Base-by-base conservation (phyloP, 257 asterid genomes). In the Datura wrightii region DNA sequence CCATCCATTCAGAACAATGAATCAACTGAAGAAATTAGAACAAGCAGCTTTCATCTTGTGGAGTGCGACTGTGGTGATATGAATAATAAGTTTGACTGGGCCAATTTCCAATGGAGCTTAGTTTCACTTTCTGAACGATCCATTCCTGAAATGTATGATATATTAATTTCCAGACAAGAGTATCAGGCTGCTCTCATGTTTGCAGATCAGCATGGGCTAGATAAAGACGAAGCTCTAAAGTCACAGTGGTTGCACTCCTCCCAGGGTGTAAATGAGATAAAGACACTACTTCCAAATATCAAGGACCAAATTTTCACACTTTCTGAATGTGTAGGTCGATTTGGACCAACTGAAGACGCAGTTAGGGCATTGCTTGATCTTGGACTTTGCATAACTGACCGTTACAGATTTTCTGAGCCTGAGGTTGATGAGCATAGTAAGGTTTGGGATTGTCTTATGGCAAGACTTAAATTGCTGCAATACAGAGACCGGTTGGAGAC, bases 401-500 rank as follows among this genome's bases (percentile, higher is more conserved):
- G 84, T 60, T 90, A 89, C 79, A 89, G 91, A 83, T 92, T 97
- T 90, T 90, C 93, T 79, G 92, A 88, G 71, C 82, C 86, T 54
- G 94, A 93, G 82, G 92, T 87, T 85, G 87, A 85, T 80, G 92
- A 86, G 86, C 79, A 85, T 86, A 90, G 80, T 36, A 90, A 91
- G 87, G 85, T 92, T 83, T 95, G 97, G 98, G 89, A 92, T 90
- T 93, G 88, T 74, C 97, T 98, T 66, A 44, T 95, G 85, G 93
- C 93, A 85, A 93, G 99, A 84, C 96, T 97, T 50, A 94, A 92
- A 83, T 88, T 97, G 87, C 87, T 97, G 82, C 97, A 90, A 86
- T 92, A 85, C 86, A 91, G 93, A 84, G 99, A 97, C 89, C 92
- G 94, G 89, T 91, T 97, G 67, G 99, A 97, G 92, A 95, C 99